Evolutionary conservation across 2,329 filamentous ascomycete species (phyloP), one percentile per base, ranked within the genome.

Genomic region (Cladosporium sp.): DNA sequence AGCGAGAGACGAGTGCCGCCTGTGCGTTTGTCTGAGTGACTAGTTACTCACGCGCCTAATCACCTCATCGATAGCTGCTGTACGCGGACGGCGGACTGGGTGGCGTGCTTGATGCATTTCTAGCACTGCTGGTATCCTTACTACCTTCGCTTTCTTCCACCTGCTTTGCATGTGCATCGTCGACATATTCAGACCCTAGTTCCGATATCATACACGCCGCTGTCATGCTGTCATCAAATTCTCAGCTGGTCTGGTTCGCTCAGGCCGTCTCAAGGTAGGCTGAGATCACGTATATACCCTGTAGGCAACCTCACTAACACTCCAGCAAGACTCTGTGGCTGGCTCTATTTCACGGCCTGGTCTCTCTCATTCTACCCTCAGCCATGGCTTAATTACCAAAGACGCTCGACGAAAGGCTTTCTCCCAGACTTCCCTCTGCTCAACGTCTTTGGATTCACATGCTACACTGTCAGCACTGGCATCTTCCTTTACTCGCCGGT

Each of bases 361-460:
- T 94, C 91, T 14, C 80, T 89, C 18, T 96, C 92, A 18, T 98
- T 97, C 81, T 98, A 98, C 78, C 93, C 94, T 1, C 95, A 98
- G 77, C 88, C 91, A 7, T 80, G 96, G 68, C 85, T 92, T 69
- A 98, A 97, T 83, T 90, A 85, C 77, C 83, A 83, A 34, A 89
- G 92, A 64, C 87, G 87, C 66, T 91, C 92, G 10, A 97, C 93
- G 4, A 85, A 87, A 24, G 95, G 95, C 49, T 89, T 94, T 4
- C 92, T 92, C 0, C 89, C 96, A 70, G 93, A 97, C 78, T 97
- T 96, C 74, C 92, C 92, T 21, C 84, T 90, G 21, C 83, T 92
- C 72, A 95, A 95, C 78, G 75, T 84, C 47, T 77, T 85, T 82
- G 90, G 92, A 65, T 95, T 94, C 79, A 76, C 85, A 34, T 86